These are phyloP conservation scores for Pinus albicaulis DNA, from an alignment of 75 land plant genomes.

Conservation along the genomic window DNA sequence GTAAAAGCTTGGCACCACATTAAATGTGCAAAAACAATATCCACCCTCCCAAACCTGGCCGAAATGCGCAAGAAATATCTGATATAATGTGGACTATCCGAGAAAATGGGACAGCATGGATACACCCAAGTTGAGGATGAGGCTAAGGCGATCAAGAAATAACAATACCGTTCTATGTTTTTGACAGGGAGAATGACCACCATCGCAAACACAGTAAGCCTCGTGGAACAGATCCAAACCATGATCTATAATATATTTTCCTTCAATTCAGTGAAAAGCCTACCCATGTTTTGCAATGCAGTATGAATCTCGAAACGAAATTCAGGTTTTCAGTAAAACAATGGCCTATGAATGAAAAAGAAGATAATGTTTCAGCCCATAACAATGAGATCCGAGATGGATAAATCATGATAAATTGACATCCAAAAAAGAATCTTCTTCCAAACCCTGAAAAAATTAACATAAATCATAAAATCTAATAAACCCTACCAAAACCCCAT, in stretches of 20 bases:
- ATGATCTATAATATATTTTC: background rate
- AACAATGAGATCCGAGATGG: too few relatives aligned
- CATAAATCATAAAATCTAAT: background rate
- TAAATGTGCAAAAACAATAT: background rate
- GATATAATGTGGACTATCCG: background rate
- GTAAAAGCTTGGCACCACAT: background rate
- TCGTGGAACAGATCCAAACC: background rate
- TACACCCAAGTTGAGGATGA: background rate
- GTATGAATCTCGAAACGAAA: too few relatives aligned
- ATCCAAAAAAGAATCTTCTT: too few relatives aligned
- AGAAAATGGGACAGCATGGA: background rate
- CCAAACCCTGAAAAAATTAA: background rate
- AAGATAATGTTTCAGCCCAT: too few relatives aligned
- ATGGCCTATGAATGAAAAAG: too few relatives aligned
- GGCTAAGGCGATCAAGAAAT: background rate
- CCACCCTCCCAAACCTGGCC: background rate
- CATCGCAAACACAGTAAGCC: background rate
- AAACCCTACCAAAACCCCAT: slow-evolving; percentile 1
- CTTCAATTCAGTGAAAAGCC: background rate
- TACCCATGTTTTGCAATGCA: too few relatives aligned
- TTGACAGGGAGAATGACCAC: too few relatives aligned
- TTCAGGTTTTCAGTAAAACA: too few relatives aligned
- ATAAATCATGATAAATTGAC: too few relatives aligned
- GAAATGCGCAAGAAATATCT: too few relatives aligned
- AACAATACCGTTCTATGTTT: background rate